Base-by-base conservation (phyloP, 2,329 filamentous ascomycete species). In the Pseudocercospora fuligena region DNA sequence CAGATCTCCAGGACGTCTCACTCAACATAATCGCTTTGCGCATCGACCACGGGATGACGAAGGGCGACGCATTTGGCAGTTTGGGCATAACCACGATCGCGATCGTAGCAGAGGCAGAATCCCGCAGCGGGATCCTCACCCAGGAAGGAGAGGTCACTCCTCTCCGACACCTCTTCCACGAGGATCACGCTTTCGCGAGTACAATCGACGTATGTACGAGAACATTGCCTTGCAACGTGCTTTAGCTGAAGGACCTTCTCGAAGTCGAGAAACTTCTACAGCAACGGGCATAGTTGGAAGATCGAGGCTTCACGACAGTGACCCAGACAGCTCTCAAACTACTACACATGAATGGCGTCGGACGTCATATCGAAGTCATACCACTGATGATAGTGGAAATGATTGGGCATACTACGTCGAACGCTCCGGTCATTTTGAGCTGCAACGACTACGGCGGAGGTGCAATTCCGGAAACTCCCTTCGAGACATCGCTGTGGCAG, bases 341-440 rank as follows among this genome's bases (percentile, higher is more conserved):
- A 19, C 4, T 33, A 11, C 11, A 19, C n/a, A 3, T 56, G 14
- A 31, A 14, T 31, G 27, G 53, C 53, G 25, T 21, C 53, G 11
- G 23, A 19, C 7, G 12, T 47, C 46, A 53, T 53, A 9, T 36
- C 53, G 16, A 1, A 11, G 7, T 19, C 7, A 11, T 12, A 1
- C 5, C 8, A 16, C n/a, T 33, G 29, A 12, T 23, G 29, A 56
- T 5, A 56, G 25, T 27, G 31, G 23, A 29, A n/a, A 7, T 19
- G 56, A 58, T 16, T 40, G n/a, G 56, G 33, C 25, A 0, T 58
- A 58, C 19, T 58, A 58, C 25, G 56, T 40, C n/a, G 56, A 58
- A 11, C 29, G 56, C 16, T 58, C 56, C 43, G 31, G 33, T 40
- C 33, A 27, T 6, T 58, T 58, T 16, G 56, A 58, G 33, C 29